phyloP scores from a whole-genome alignment of 2,329 filamentous ascomycete species.

The Cladophialophora immunda region DNA sequence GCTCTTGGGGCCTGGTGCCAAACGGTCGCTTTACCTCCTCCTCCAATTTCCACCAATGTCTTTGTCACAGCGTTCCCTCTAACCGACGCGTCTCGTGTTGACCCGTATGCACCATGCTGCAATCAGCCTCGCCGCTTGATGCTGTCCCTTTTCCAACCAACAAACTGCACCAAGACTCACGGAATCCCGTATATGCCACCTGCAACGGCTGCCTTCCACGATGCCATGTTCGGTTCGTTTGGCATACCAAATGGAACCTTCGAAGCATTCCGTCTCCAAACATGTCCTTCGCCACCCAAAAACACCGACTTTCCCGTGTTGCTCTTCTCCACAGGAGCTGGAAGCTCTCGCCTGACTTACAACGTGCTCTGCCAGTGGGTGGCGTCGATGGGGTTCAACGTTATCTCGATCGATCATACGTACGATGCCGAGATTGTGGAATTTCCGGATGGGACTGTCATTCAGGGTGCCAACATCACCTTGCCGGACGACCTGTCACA shows the following conservation, averaged over 20 bases:
- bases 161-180: constrained; percentile 19
- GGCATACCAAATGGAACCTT: constrained; percentile 43
- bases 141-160: constrained; percentile 27
- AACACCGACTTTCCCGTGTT: constrained; percentile 43
- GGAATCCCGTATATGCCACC: constrained; percentile 43
- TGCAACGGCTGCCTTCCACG: constrained; percentile 42
- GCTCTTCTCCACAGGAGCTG: constrained; percentile 47
- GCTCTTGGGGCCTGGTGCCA: constrained; percentile 6
- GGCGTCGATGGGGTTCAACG: constrained; percentile 47
- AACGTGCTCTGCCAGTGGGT: constrained; percentile 44
- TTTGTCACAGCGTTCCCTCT: constrained; percentile 21
- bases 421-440: constrained; percentile 39
- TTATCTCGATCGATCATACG: constrained; percentile 44
- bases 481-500: constrained; percentile 24
- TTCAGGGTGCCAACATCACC: constrained; percentile 19
- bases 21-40: constrained; percentile 13
- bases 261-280: constrained; percentile 35
- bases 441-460: constrained; percentile 38
- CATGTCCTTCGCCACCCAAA: constrained; percentile 17
- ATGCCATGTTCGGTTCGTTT: constrained; percentile 34
- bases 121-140: constrained; percentile 27
- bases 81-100: constrained; percentile 24
- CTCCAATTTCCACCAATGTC: constrained; percentile 24
- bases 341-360: constrained; percentile 45
- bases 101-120: constrained; percentile 27